Evolutionary conservation across 78 protist genomes (phyloP).

Genomic region (slime mould (Dictyostelium discoideum)): DNA sequence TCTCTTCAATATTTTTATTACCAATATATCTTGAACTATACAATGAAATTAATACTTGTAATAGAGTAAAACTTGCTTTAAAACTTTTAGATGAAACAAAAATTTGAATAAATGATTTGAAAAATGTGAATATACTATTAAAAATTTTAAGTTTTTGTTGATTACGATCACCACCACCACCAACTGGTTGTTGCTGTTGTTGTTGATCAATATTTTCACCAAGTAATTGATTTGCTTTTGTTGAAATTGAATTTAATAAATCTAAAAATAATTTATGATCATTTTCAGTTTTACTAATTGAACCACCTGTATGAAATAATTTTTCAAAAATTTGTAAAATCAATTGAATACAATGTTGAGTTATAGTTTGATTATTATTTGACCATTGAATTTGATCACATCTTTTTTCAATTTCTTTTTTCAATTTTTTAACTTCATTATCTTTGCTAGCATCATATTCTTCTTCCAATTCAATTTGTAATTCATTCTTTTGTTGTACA

Average conservation of each 20-base stretch:
- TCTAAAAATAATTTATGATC: neutral
- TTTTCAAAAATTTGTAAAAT: constrained; percentile 33
- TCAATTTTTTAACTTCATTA: neutral
- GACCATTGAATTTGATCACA: neutral
- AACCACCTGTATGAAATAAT: constrained; percentile 18
- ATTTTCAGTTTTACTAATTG: neutral
- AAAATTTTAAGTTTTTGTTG: neutral
- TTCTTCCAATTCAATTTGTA: neutral
- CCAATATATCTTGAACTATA: neutral
- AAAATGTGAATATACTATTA: neutral
- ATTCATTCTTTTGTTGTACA: neutral
- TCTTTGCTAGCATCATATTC: neutral
- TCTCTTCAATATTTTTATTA: neutral
- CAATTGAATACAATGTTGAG: constrained; percentile 5
- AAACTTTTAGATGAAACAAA: neutral
- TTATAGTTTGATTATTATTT: neutral
- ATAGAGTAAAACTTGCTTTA: constrained; percentile 17
- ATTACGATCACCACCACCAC: too few species aligned
- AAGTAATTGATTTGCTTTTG: neutral
- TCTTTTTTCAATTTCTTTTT: neutral
- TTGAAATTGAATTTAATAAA: neutral
- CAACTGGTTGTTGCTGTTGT: neutral
- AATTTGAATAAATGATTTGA: neutral
- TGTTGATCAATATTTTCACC: neutral
- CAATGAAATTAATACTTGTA: constrained; percentile 5